Conservation (phyloP, 331 rosid species). For the Rhamnella rubrinervis region DNA sequence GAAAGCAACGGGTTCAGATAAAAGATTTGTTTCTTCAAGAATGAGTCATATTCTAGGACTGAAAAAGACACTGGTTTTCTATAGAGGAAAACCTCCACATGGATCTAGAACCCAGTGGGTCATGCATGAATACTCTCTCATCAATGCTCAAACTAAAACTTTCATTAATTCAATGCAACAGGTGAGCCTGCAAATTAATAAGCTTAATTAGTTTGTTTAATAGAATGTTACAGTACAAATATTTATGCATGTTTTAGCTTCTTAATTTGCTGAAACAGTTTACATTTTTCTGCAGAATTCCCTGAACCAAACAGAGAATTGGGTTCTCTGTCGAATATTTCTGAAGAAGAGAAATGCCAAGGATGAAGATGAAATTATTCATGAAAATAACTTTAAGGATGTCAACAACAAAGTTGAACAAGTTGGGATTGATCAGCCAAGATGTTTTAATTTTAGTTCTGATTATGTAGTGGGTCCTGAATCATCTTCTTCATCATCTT, state of each 20-base stretch:
- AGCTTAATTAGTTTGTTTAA: neutral
- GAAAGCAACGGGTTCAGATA: conserved; percentile 82
- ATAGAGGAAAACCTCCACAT: conserved; percentile 55
- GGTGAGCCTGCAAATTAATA: neutral
- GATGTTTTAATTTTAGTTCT: conserved; percentile 37
- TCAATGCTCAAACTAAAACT: conserved; percentile 15
- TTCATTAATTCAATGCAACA: neutral
- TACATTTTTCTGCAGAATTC: conserved; percentile 31
- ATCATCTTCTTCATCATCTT: conserved; percentile 47
- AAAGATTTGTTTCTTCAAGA: conserved; percentile 46
- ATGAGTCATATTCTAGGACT: conserved; percentile 45
- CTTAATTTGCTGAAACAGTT: neutral
- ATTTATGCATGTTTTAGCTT: too few relatives aligned
- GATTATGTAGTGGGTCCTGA: neutral
- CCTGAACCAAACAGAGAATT: conserved; percentile 47
- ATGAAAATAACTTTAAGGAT: conserved; percentile 12
- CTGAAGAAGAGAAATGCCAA: conserved; percentile 47
- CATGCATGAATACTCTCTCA: conserved; percentile 81
- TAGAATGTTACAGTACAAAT: neutral
- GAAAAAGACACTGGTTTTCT: conserved; percentile 68
- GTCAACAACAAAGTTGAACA: conserved; percentile 1
- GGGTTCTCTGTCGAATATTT: conserved; percentile 76
- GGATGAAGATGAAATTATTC: conserved; percentile 16
- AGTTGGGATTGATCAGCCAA: conserved; percentile 26
- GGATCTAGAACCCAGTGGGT: conserved; percentile 68